Base-by-base conservation (phyloP, 306 rosid species). In the Pyrus pyrifolia region DNA sequence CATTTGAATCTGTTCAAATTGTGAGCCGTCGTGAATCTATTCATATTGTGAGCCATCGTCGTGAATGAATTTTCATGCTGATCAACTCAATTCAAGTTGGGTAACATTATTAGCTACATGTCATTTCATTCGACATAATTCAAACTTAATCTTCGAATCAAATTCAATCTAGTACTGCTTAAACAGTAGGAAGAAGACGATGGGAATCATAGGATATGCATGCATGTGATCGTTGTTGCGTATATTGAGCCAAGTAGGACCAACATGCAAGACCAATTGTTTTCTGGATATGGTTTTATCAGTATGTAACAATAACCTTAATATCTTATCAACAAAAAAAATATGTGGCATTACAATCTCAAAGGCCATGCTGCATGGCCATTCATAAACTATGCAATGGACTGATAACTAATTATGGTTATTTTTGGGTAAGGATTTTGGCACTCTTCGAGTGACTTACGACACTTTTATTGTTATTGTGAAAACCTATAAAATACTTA, bases 321-420 rank as follows among this genome's bases (percentile, higher is more conserved):
- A 9, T 27, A 58, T 60, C 63, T 58, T 22, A 22, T 11, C 63
- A 58, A 58, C 29, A 10, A 58, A 58, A 67, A 25, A 4, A 77
- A 44, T 69, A 45, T 29, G 69, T 77, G 76, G 81, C 81, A 30
- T 69, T 61, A 30, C 53, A 60, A 78, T 70, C 71, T 73, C 18
- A 58, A 46, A 22, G 12, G 63, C 42, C 42, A 38, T 38, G 42
- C 42, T 38, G 42, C 42, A 38, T 38, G 42, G 42, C 42, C 42
- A 38, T 38, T 7, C 42, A 38, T 38, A 38, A 38, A 38, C 42
- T 6, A 38, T 38, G 42, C 42, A 38, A 38, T 38, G 8, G 42
- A 38, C 42, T 1, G 42, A 0, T 7, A 1, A 38, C 42, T 38
- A 7, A 38, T 38, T 38, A 38, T 9, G 45, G 45, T 42, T 42